Evolutionary conservation across 1,284 basidiomycete genomes (phyloP).

Genomic region (Trichosporon inkin): DNA sequence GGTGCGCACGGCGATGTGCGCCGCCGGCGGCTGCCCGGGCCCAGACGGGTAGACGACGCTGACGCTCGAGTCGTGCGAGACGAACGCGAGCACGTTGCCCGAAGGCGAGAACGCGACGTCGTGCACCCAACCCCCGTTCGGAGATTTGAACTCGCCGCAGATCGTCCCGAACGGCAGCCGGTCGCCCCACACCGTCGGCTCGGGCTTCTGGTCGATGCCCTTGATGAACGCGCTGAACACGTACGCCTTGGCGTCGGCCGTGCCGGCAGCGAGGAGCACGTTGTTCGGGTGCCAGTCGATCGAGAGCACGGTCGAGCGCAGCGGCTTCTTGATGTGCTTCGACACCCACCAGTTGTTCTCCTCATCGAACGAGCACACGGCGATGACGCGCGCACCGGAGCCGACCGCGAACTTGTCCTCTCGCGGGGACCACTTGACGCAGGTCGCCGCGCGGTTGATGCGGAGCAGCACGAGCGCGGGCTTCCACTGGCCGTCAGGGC

Average conservation of each 20-base stretch:
- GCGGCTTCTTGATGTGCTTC: constrained; percentile 94
- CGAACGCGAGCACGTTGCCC: constrained; percentile 87
- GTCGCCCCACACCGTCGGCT: constrained; percentile 91
- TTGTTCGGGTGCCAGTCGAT: constrained; percentile 99
- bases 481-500: constrained; percentile 76
- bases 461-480: constrained; percentile 93
- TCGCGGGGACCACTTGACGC: constrained; percentile 91
- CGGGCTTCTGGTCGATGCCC: constrained; percentile 93
- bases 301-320: constrained; percentile 84
- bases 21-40: constrained; percentile 53
- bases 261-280: constrained; percentile 88
- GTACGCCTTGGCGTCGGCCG: constrained; percentile 90
- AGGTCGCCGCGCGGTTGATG: constrained; percentile 92
- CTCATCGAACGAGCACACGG: constrained; percentile 88
- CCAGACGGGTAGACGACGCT: constrained; percentile 79
- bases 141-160: constrained; percentile 86
- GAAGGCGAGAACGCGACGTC: constrained; percentile 92
- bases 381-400: constrained; percentile 88
- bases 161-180: constrained; percentile 96
- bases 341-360: constrained; percentile 99
- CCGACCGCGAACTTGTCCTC: constrained; percentile 99
- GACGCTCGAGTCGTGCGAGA: constrained; percentile 86
- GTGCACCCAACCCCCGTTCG: constrained; percentile 95
- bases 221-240: constrained; percentile 99
- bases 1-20: constrained; percentile 67